Base-by-base conservation (phyloP, 2,329 filamentous ascomycete species). In the Paraphaeosphaeria minitans region DNA sequence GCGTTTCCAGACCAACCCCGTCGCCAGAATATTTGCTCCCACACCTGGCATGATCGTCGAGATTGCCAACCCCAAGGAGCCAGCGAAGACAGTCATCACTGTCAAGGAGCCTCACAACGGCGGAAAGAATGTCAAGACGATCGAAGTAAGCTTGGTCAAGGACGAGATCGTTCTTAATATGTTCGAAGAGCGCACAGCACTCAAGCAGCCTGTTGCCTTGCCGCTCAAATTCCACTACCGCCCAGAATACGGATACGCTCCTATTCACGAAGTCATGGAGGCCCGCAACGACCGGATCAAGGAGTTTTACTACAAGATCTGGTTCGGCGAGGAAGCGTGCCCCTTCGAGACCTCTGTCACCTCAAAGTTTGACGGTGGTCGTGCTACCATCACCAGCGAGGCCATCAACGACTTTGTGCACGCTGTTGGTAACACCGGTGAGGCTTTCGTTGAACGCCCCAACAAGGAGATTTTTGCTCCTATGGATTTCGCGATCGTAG, bases 371-470 rank as follows among this genome's bases (percentile, higher is more conserved):
- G 92, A 95, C 66, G 95, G 95, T 73, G 95, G 95, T 65, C 88
- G 89, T 67, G 87, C 92, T 5, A 92, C 86, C 27, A 93, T 99
- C 66, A 97, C 92, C 4, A 88, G 89, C 59, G 91, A 97, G 76
- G 93, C 90, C 62, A 97, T 99, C 80, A 96, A 96, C 62, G 93
- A 99, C 80, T 99, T 99, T 68, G 93, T 98, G n/a, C 93, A 99
- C 75, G 94, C 95, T 47, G 95, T 99, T 66, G 95, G 96, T 65
- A 99, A 99, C 80, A 97, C 91, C 14, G 94, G 94, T 39, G 95
- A 99, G 77, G 93, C 95, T 8, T 99, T 99, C 68, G 94, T 99
- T 54, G 94, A 98, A 72, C 87, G 94, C 49, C 94, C 93, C 46
- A 94, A 93, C 66, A 98, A 98, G 82, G 89, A 91, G 62, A 91